Percentiles rank a stretch among this genome's conserved stretches.
Evolutionary conservation across 176 grass and related monocot genomes (phyloP).

Genomic region (Carex parvula): DNA sequence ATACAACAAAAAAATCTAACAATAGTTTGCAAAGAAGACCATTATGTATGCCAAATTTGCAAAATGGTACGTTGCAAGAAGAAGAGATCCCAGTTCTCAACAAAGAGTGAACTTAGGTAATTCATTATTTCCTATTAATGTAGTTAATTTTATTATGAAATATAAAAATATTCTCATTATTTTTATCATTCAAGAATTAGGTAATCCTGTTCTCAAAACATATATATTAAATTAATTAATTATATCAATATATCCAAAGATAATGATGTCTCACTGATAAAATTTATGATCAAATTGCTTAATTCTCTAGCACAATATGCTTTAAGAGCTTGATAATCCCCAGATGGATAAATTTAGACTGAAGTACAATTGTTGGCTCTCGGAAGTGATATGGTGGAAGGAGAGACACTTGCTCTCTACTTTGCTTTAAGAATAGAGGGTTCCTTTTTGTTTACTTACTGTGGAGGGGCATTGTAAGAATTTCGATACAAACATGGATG

Average conservation of each 20-base stretch:
- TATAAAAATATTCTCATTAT: background rate
- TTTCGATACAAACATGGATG: background rate
- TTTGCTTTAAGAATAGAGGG: background rate
- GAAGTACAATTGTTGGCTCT: background rate
- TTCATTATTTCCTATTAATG: background rate
- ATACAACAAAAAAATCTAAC: slow-evolving; percentile 8
- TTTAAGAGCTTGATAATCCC: background rate
- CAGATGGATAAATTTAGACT: background rate
- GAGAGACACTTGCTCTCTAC: background rate
- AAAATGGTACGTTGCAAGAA: background rate
- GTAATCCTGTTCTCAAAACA: background rate
- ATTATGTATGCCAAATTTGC: background rate
- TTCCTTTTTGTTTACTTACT: background rate
- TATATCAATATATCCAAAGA: background rate
- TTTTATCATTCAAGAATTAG: background rate
- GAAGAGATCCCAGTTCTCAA: background rate
- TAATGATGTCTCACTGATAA: background rate
- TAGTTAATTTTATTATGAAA: background rate
- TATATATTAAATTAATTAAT: background rate
- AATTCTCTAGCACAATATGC: background rate
- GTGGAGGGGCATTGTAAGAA: background rate
- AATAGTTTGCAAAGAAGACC: slow-evolving; percentile 17
- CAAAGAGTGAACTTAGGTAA: background rate
- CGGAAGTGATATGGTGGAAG: background rate
- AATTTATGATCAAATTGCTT: background rate